These are phyloP conservation scores for Hysterangium stoloniferum DNA, from an alignment of 768 basidiomycete genomes.

Conservation along the genomic window DNA sequence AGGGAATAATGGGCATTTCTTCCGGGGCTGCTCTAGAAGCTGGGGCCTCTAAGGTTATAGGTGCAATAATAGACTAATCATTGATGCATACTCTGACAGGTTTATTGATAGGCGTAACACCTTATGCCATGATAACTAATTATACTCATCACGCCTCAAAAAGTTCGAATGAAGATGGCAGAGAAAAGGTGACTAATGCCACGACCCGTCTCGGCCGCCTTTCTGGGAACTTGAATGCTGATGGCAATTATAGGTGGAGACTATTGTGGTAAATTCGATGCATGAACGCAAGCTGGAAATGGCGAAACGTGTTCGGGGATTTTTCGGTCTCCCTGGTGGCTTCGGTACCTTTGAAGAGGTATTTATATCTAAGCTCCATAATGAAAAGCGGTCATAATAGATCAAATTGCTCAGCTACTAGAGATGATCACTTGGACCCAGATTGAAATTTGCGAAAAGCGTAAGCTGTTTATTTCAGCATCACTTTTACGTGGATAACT, in stretches of 20 bases:
- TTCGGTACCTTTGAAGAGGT: slow-evolving; percentile 96
- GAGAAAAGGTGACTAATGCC: slow-evolving; percentile 19
- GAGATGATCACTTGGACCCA: slow-evolving; percentile 97
- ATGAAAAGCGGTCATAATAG: not conserved
- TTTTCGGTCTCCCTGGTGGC: slow-evolving; percentile 87
- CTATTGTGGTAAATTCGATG: slow-evolving; percentile 69
- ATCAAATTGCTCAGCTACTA: slow-evolving; percentile 42
- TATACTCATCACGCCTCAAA: slow-evolving; percentile 57
- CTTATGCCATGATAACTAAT: slow-evolving; percentile 61
- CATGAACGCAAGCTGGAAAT: slow-evolving; percentile 88
- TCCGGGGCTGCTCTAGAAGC: slow-evolving; percentile 54
- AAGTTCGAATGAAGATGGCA: slow-evolving; percentile 16
- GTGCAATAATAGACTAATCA: not conserved
- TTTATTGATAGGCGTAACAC: slow-evolving; percentile 52
- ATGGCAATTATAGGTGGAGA: slow-evolving; percentile 1
- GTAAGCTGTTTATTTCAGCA: slow-evolving; percentile 32
- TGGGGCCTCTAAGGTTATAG: slow-evolving; percentile 59
- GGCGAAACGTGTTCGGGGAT: slow-evolving; percentile 73
- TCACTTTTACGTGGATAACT: not conserved
- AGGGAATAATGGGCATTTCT: slow-evolving; percentile 83
- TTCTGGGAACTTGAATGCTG: not conserved
- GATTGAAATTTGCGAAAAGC: slow-evolving; percentile 78
- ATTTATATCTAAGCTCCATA: no score
- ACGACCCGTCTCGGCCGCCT: not conserved
- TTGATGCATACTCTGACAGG: not conserved